Base-by-base conservation (phyloP, 2,329 filamentous ascomycete species). In the Botrytis tulipae region DNA sequence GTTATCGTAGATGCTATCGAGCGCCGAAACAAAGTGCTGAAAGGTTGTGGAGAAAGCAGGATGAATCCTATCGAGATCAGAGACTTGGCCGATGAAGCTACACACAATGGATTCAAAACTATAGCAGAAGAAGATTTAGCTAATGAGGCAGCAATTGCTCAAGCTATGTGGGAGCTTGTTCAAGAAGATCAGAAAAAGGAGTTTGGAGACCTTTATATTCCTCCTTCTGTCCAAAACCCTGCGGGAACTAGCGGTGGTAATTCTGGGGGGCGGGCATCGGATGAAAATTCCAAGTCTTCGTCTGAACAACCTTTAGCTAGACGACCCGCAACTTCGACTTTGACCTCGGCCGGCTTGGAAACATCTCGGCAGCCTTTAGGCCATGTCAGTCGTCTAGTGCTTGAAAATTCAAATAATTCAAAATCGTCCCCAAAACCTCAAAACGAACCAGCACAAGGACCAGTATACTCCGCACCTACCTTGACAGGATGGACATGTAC, bases 71-170 rank as follows among this genome's bases (percentile, higher is more conserved):
- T 86, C n/a, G 88, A 91, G 79, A 89, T 95, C 32, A 86, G 87
- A 5, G 87, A 90, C 65, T 87, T 93, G 54, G 86, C 85, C 25
- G 88, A 93, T 70, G 84, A 84, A 74, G 92, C 91, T 54, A 89
- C 89, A 9, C 86, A 85, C 73, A 92, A 92, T 76, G 93, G 94
- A 0, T 95, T 97, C 84, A 88, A 87, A 74, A 98, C 94, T 0
- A 89, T 93, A 79, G 94, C 93, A 0, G 93, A 97, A 77, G 93
- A 97, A 81, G 94, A 97, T 72, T 91, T 94, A 77, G 95, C 94
- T 5, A 97, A 97, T 78, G 93, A 97, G 73, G 87, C 89, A 37
- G 95, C 95, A 8, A 97, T 97, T 75, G 90, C 94, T 71, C 90
- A 95, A 79, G 94, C 94, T 0, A 85, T 97, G 46, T 94, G 93